Evolutionary conservation across 2,329 filamentous ascomycete species (phyloP), one percentile per base, ranked within the genome.

Genomic region (Cordyceps militaris): DNA sequence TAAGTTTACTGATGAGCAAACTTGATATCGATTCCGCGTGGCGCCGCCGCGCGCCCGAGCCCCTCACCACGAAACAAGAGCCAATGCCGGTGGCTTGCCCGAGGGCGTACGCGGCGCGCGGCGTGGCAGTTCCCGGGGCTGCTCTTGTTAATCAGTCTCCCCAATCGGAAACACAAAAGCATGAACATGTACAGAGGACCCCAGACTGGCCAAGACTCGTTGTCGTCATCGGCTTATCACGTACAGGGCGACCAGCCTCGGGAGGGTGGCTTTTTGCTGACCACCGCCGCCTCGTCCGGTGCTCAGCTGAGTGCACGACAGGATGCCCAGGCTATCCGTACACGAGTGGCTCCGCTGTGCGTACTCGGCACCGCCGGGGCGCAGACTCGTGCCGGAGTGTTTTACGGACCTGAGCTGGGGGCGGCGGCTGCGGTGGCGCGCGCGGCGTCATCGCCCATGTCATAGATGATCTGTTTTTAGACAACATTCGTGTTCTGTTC

Each of bases 11-110:
- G 38, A 16, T 19, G 19, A 24, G 8, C 19, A 43, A 24, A n/a
- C n/a, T 24, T 13, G 40, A 2, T 43, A 11, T 43, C 24, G 40
- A 24, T 43, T 23, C 46, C 28, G n/a, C 16, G 24, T 30, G 34
- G 13, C 34, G 9, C n/a, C 46, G 9, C n/a, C 21, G 13, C 19
- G n/a, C 4, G 44, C 48, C 21, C 23, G 14, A 30, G 6, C 34
- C 50, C 50, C 26, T 34, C 51, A 16, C 38, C 38, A 7, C 51
- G 40, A 54, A 46, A 46, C 28, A 54, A 54, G 32, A 42, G 40
- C 36, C 36, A 42, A 28, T 21, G 23, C n/a, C 34, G 49, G 51
- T 54, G 51, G 51, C 51, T 54, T 54, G 28, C 21, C 38, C n/a
- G n/a, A 16, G 26, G 28, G 19, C 38, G 13, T 26, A 14, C 38